Conservation (phyloP, 2,329 filamentous ascomycete genomes). For the Cladosporium phlei region DNA sequence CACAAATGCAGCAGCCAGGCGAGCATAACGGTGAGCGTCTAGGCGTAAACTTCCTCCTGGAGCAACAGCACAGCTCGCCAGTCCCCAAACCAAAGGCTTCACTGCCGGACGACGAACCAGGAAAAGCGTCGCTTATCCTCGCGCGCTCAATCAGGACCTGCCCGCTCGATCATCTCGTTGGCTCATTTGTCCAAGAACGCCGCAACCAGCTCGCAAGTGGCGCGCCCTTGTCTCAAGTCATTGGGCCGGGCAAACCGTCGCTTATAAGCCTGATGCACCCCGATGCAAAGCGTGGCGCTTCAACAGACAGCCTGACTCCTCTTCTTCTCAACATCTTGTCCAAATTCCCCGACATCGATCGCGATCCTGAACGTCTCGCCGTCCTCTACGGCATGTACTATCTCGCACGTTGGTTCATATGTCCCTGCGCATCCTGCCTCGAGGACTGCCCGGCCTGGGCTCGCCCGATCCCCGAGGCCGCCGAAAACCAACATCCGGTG, state of each 20-base stretch:
- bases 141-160: slow-evolving; percentile 49
- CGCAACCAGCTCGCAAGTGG: slow-evolving; percentile 63
- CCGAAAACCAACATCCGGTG: slow-evolving; percentile 63
- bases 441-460: slow-evolving; percentile 71
- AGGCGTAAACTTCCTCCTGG: slow-evolving; percentile 68
- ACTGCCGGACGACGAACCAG: background rate
- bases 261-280: slow-evolving; percentile 75
- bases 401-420: slow-evolving; percentile 75
- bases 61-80: slow-evolving; percentile 38
- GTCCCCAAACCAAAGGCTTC: background rate
- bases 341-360: slow-evolving; percentile 74
- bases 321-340: slow-evolving; percentile 79
- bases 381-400: slow-evolving; percentile 84
- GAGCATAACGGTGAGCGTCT: slow-evolving; percentile 53
- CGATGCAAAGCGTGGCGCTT: slow-evolving; percentile 30
- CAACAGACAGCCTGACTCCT: slow-evolving; percentile 62
- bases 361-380: slow-evolving; percentile 76
- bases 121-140: background rate
- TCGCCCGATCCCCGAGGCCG: slow-evolving; percentile 61
- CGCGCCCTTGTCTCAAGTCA: slow-evolving; percentile 58
- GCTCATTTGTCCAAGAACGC: slow-evolving; percentile 71
- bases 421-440: slow-evolving; percentile 73
- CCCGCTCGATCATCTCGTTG: slow-evolving; percentile 70
- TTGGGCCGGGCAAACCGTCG: slow-evolving; percentile 74
- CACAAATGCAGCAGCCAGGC: slow-evolving; percentile 11